A percentile compares a stretch with the other conserved stretches of the same genome.
Evolutionary conservation across 2,329 filamentous ascomycete species (phyloP).

Genomic region (Aspergillus transmontanensis): DNA sequence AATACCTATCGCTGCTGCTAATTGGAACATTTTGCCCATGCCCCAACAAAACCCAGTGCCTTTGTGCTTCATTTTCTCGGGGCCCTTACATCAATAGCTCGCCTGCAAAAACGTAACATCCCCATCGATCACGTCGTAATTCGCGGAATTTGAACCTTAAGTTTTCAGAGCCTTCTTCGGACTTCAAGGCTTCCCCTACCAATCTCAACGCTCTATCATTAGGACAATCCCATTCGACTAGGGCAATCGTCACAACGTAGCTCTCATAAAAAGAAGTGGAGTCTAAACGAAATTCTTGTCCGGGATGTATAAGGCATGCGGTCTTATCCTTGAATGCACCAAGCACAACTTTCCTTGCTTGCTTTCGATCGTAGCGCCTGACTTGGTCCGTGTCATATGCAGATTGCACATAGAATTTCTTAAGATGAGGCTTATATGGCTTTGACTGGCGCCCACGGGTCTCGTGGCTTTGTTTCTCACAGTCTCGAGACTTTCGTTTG

Average conservation of each 20-base stretch:
- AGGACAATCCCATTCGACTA: background rate
- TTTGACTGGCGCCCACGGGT: background rate
- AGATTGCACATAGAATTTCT: background rate
- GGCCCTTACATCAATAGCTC: background rate
- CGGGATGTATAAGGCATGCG: background rate
- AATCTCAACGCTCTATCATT: background rate
- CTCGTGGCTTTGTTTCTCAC: background rate
- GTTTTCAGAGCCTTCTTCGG: background rate
- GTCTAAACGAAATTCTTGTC: no score
- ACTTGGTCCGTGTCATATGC: background rate
- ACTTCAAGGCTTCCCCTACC: background rate
- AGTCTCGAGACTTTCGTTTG: background rate
- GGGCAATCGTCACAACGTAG: background rate
- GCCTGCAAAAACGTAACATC: background rate
- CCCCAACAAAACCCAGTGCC: background rate
- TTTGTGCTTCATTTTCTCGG: background rate
- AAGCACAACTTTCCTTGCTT: background rate
- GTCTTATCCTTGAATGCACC: background rate
- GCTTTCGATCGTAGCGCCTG: background rate
- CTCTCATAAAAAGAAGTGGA: background rate
- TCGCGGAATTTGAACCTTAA: background rate
- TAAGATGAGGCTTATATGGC: background rate
- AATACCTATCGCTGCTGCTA: no score
- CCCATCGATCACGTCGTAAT: background rate
- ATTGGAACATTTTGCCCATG: no score